Percentiles rank a stretch among this genome's conserved stretches.
Evolutionary conservation across 257 asterid species (phyloP).

Genomic region (Rauvolfia tetraphylla): DNA sequence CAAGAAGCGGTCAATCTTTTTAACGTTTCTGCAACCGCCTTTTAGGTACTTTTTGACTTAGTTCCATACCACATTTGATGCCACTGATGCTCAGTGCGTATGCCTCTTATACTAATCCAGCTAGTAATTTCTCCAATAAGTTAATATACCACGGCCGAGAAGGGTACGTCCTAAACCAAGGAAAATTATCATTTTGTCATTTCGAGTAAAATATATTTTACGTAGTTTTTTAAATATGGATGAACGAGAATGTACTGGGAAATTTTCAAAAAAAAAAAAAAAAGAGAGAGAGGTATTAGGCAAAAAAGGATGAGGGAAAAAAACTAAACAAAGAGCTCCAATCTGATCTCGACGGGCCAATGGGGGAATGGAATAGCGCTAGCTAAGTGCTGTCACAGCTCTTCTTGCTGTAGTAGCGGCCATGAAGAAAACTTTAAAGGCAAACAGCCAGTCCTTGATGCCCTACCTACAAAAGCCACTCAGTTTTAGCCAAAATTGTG

Average conservation of each 20-base stretch:
- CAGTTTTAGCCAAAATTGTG: constrained; percentile 43
- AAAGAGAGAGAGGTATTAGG: background rate
- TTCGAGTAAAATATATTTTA: too few species aligned
- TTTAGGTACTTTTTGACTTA: too few species aligned
- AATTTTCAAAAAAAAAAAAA: too few species aligned
- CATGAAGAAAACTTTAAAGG: constrained; percentile 27
- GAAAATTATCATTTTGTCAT: too few species aligned
- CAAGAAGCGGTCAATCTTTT: constrained; percentile 15
- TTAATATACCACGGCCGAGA: too few species aligned
- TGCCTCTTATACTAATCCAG: too few species aligned
- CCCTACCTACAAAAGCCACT: constrained; percentile 41
- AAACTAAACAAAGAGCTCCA: background rate
- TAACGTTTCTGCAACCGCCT: background rate
- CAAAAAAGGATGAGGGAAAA: background rate
- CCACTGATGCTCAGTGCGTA: too few species aligned
- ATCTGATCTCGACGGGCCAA: background rate
- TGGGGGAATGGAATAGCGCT: background rate
- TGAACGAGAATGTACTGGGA: too few species aligned
- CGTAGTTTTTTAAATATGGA: too few species aligned
- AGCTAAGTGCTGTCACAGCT: constrained; percentile 1
- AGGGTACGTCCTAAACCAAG: too few species aligned
- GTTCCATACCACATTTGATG: too few species aligned
- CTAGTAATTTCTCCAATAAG: too few species aligned
- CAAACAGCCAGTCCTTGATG: constrained; percentile 43
- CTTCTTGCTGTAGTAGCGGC: constrained; percentile 17